Base-by-base conservation (phyloP, 176 grass and related monocot species). In the Carex parvula region DNA sequence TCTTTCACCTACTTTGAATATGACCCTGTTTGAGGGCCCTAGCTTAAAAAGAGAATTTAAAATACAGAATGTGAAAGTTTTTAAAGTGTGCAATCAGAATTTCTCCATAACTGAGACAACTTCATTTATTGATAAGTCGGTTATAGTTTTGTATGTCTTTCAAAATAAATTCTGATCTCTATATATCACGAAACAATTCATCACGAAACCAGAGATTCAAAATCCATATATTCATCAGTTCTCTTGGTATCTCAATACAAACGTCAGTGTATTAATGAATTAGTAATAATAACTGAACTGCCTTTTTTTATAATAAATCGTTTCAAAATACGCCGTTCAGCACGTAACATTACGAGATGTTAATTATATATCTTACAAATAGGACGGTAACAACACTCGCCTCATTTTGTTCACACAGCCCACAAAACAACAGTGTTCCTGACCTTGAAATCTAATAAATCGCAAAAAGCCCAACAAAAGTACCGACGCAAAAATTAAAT, bases 1-100 rank as follows among this genome's bases (percentile, higher is more conserved):
- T 74, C 82, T 73, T 39, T 71, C 42, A 53, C 35, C 82, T 20
- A 55, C 52, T 84, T 20, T 83, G 60, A n/a, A 35, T 55, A 55
- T 60, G 53, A 24, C 65, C 56, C 35, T 61, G 10, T 62, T 62
- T 81, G 17, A 56, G 37, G 32, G 13, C 32, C 79, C 79, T n/a
- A 44, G 3, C 79, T 44, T 62, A 37, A 58, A 10, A 53, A 57
- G n/a, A 69, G 2, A 15, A 1, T 69, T 41, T 41, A 18, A 69
- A 13, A 17, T 69, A 18, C 6, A 39, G 4, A 69, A 69, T 39
- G 13, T 69, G 32, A 69, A 69, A 39, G 2, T 32, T 32, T 8
- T 16, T 18, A 68, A 35, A 14, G 18, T 26, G 26, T 26, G 26
- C 26, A 26, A 26, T 42, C 15, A 17, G 10, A 70, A 42, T 20